phyloP scores from a whole-genome alignment of 192 early-diverging fungal species.

The Coemansia sp. region DNA sequence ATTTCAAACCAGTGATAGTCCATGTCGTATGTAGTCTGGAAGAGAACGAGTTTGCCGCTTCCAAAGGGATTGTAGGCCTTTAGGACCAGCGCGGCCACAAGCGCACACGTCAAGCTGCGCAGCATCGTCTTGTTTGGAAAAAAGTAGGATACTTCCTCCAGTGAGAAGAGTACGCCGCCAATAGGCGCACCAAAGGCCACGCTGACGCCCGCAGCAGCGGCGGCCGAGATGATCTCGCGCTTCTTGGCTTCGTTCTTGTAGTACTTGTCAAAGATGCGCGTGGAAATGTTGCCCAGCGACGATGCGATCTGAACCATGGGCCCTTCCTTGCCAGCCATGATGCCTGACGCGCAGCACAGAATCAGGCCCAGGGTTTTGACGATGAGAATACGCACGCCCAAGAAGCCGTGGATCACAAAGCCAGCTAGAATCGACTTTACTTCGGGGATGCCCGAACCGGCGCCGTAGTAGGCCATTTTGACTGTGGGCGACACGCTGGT shows the following conservation, averaged over 20 bases:
- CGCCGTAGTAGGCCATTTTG: slow-evolving; percentile 79
- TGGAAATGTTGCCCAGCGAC: slow-evolving; percentile 86
- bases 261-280: slow-evolving; percentile 89
- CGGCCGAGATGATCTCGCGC: slow-evolving; percentile 91
- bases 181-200: slow-evolving; percentile 98
- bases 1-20: slow-evolving; percentile 78
- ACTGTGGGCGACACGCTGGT: slow-evolving; percentile 56
- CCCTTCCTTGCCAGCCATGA: slow-evolving; percentile 91
- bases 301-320: slow-evolving; percentile 93
- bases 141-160: slow-evolving; percentile 92
- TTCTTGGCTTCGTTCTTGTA: slow-evolving; percentile 91
- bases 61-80: slow-evolving; percentile 64
- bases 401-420: slow-evolving; percentile 91
- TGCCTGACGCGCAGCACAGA: slow-evolving; percentile 79
- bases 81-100: slow-evolving; percentile 59
- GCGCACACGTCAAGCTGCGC: slow-evolving; percentile 70
- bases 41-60: slow-evolving; percentile 60
- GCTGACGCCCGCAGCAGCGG: slow-evolving; percentile 90
- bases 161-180: slow-evolving; percentile 91
- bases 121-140: slow-evolving; percentile 68
- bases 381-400: slow-evolving; percentile 86
- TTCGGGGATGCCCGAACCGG: slow-evolving; percentile 95
- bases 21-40: slow-evolving; percentile 66
- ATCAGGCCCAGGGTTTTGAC: slow-evolving; percentile 92
- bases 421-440: slow-evolving; percentile 95